Percentiles rank a stretch among this genome's conserved stretches.
Evolutionary conservation across 2,329 filamentous ascomycete species (phyloP).

Genomic region (Chrysoporthe cubensis): DNA sequence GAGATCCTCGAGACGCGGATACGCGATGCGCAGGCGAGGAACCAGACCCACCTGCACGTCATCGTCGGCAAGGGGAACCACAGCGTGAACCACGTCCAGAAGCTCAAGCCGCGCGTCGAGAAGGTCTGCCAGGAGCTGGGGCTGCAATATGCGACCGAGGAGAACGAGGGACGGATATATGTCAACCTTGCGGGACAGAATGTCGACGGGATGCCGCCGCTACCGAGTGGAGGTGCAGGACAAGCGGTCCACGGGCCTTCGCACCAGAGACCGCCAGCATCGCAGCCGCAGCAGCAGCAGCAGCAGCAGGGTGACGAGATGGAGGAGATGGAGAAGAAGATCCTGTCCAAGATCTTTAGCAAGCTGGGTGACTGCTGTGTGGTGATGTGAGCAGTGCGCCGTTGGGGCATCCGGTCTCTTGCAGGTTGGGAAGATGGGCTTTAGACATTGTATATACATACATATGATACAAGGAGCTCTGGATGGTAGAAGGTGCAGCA

Average conservation of each 20-base stretch:
- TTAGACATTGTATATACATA: neutral
- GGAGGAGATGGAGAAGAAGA: slow-evolving; percentile 63
- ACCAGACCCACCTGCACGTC: slow-evolving; percentile 84
- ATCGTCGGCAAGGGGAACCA: slow-evolving; percentile 98
- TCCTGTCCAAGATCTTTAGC: slow-evolving; percentile 62
- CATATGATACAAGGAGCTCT: neutral
- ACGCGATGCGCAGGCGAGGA: slow-evolving; percentile 71
- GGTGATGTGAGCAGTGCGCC: slow-evolving; percentile 64
- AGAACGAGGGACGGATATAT: slow-evolving; percentile 87
- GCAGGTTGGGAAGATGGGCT: neutral
- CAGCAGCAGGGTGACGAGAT: slow-evolving; percentile 55
- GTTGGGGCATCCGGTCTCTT: neutral
- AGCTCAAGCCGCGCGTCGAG: slow-evolving; percentile 94
- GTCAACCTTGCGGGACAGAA: slow-evolving; percentile 80
- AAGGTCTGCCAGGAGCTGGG: slow-evolving; percentile 82
- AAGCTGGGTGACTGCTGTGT: slow-evolving; percentile 60
- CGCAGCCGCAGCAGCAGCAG: slow-evolving; percentile 49
- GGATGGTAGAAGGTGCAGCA: neutral
- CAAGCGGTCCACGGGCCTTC: slow-evolving; percentile 40
- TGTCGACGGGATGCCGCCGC: slow-evolving; percentile 47
- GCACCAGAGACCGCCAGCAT: slow-evolving; percentile 30
- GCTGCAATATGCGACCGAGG: slow-evolving; percentile 81
- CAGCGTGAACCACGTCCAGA: slow-evolving; percentile 79
- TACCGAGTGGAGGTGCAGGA: slow-evolving; percentile 46
- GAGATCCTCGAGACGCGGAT: slow-evolving; percentile 87